A percentile compares a stretch with the other conserved stretches of the same genome.
These are phyloP conservation scores for Macadamia tetraphylla DNA, from an alignment of 164 flowering plant genomes.

Conservation along the genomic window DNA sequence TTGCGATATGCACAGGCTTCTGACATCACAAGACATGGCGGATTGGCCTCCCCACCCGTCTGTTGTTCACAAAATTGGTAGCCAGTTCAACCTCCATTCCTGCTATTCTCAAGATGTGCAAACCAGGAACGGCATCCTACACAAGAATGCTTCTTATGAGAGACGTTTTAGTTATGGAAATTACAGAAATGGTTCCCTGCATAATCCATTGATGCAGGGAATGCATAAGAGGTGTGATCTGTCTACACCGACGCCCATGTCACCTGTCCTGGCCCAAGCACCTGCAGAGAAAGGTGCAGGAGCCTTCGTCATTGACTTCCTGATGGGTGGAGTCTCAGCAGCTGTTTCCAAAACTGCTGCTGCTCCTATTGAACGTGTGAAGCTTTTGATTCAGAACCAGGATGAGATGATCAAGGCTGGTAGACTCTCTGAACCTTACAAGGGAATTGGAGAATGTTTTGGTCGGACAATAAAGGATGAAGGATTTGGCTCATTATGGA, in stretches of 20 bases:
- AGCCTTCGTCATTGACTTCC: not conserved
- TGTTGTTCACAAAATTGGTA: not conserved
- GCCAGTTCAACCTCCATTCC: not conserved
- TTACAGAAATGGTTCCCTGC: not conserved
- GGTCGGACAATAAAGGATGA: slow-evolving; percentile 7
- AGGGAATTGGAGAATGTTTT: slow-evolving; percentile 7
- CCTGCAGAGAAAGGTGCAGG: slow-evolving; percentile 5
- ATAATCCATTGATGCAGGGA: not conserved
- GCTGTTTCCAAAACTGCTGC: slow-evolving; percentile 8
- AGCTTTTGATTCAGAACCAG: slow-evolving; percentile 9
- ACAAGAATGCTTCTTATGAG: not conserved
- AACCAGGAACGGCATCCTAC: not conserved
- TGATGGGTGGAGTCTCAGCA: slow-evolving; percentile 9
- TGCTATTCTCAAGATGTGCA: not conserved
- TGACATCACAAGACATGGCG: not conserved
- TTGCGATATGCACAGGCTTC: too few species aligned
- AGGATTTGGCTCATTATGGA: slow-evolving; percentile 2
- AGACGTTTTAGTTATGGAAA: not conserved
- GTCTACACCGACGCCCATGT: not conserved
- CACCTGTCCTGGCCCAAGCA: not conserved
- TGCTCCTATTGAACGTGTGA: slow-evolving; percentile 8
- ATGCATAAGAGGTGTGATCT: not conserved
- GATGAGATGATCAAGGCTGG: slow-evolving; percentile 11
- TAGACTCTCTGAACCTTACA: slow-evolving; percentile 5
- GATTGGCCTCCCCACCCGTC: not conserved